Evolutionary conservation across 371 early-diverging fungal species (phyloP), one percentile per base, ranked within the genome.

Genomic region (Gilbertella persicaria): DNA sequence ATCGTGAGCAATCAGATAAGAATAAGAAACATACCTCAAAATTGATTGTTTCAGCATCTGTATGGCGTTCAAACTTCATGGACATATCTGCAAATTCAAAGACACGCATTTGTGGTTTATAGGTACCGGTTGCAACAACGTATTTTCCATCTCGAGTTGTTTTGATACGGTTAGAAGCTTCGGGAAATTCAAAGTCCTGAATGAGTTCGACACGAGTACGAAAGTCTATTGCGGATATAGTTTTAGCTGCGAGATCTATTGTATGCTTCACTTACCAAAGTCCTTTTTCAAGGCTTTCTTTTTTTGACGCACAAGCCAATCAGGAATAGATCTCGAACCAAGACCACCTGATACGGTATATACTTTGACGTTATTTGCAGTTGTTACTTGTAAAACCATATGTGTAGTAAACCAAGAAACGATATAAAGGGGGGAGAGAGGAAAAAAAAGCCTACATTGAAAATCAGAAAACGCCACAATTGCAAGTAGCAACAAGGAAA

Each of bases 131-230:
- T 2, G 96, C 96, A 63, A 98, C 83, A 23, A 91, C 86, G 68
- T 80, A 87, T 39, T 92, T 84, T 37, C 94, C 90, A 73, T 98
- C 96, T 9, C 82, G 71, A 2, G 98, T 94, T 14, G 87, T 77
- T 55, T 90, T 89, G 45, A 99, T 78, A 53, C 86, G 81, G 23
- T 88, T 78, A 5, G 94, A 92, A 0, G 99, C 97, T 73, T 96
- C 94, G n/a, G 99, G 96, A 66, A 98, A 98, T 64, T 94, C 94
- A 69, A 99, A 98, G 66, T 97, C 96, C 68, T 98, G 98, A 61
- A 98, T 88, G 16, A 97, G 80, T 67, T 96, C 96, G 52, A 97
- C 84, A 36, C 97, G 80, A 23, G 89, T 87, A 42, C 91, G 80
- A 79, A 86, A 96, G 51, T 95, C 96, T 90, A 71, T 29, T 37